phyloP scores from a whole-genome alignment of 306 rosid genomes.

The Gastrolobium villosum region DNA sequence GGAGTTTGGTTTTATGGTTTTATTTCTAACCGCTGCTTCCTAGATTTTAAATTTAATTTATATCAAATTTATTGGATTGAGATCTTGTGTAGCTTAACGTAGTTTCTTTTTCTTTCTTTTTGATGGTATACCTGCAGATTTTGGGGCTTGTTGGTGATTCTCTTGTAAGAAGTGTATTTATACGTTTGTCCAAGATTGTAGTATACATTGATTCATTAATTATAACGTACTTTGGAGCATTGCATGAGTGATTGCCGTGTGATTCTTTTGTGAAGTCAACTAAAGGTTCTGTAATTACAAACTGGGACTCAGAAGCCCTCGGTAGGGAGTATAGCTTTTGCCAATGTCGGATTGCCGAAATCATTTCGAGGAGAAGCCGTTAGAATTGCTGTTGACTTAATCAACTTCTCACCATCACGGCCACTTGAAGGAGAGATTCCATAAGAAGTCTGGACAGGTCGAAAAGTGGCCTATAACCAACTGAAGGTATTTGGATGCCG shows the following conservation, averaged over 20 bases:
- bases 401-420: too few species aligned
- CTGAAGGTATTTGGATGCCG: too few species aligned
- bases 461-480: too few species aligned
- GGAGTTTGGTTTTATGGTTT: too few species aligned
- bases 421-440: too few species aligned
- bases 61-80: slow-evolving; percentile 37
- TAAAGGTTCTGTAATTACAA: slow-evolving; percentile 69
- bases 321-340: slow-evolving; percentile 71
- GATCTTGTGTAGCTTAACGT: slow-evolving; percentile 44
- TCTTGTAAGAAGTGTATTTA: slow-evolving; percentile 54
- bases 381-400: too few species aligned
- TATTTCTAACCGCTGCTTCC: slow-evolving; percentile 14
- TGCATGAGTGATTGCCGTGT: slow-evolving; percentile 68
- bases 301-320: slow-evolving; percentile 72
- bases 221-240: slow-evolving; percentile 64
- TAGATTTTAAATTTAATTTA: slow-evolving; percentile 12
- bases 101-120: slow-evolving; percentile 44
- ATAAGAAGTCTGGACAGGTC: too few species aligned
- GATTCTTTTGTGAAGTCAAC: slow-evolving; percentile 73
- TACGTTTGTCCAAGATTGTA: slow-evolving; percentile 63
- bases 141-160: slow-evolving; percentile 65
- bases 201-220: slow-evolving; percentile 55
- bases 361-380: too few species aligned
- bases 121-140: slow-evolving; percentile 70
- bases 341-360: too few species aligned